Evolutionary conservation across 768 basidiomycete genomes (phyloP).

Genomic region (Heimioporus sp.): DNA sequence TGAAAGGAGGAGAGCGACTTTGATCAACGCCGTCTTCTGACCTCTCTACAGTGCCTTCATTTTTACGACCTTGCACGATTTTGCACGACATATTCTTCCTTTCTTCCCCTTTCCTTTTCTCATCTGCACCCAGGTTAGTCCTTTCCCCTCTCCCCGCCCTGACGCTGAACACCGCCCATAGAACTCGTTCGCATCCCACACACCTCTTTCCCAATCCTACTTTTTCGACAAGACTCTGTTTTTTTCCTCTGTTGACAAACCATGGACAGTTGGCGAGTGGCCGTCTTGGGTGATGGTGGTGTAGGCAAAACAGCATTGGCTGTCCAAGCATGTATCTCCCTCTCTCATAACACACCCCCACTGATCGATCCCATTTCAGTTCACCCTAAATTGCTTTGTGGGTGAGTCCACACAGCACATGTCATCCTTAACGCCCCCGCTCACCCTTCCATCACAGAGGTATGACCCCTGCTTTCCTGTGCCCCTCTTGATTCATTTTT

Average conservation of each 20-base stretch:
- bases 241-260: conserved; percentile 27
- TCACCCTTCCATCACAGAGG: conserved; percentile 46
- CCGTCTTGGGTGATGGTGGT: conserved; percentile 95
- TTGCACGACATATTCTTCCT: conserved; percentile 59
- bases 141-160: conserved; percentile 19
- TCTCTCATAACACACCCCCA: neutral
- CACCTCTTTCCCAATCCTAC: conserved; percentile 30
- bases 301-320: conserved; percentile 97
- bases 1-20: conserved; percentile 28
- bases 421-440: conserved; percentile 9
- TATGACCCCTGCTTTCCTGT: conserved; percentile 27
- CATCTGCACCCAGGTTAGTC: conserved; percentile 24
- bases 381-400: conserved; percentile 94
- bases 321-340: conserved; percentile 67
- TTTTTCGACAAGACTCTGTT: conserved; percentile 7
- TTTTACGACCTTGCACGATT: conserved; percentile 68
- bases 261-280: conserved; percentile 96
- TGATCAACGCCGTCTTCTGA: conserved; percentile 34
- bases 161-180: conserved; percentile 16
- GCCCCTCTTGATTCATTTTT: conserved; percentile 6
- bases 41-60: conserved; percentile 32
- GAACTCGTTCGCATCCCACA: conserved; percentile 12
- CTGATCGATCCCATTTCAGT: conserved; percentile 47
- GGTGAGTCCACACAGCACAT: conserved; percentile 49
- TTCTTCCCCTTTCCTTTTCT: conserved; percentile 39